Percentiles rank a stretch among this genome's conserved stretches.
These are phyloP conservation scores for Phytopythium mirpurense DNA, from an alignment of 352 stramenopile species.

Conservation along the genomic window DNA sequence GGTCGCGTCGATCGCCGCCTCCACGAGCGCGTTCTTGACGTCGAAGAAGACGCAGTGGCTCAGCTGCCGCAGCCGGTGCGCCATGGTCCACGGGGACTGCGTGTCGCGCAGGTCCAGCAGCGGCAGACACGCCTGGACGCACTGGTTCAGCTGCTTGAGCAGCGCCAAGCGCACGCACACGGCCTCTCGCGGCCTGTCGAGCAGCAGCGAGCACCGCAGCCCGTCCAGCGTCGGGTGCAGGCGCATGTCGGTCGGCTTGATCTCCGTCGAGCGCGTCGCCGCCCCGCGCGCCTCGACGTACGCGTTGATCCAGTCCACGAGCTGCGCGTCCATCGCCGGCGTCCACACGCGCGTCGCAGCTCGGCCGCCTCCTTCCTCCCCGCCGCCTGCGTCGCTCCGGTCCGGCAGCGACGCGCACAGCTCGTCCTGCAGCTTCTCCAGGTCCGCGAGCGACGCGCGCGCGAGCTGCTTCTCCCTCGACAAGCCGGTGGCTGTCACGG, in stretches of 20 bases:
- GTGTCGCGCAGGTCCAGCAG: constrained; percentile 77
- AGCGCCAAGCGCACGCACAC: constrained; percentile 76
- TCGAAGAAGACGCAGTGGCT: constrained; percentile 89
- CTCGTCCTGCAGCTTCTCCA: constrained; percentile 31
- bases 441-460: constrained; percentile 26
- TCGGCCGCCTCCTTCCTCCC: too few relatives aligned
- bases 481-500: constrained; percentile 52
- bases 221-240: constrained; percentile 67
- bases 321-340: constrained; percentile 69
- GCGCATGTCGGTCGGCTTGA: constrained; percentile 67
- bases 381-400: too few relatives aligned
- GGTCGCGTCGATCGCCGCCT: constrained; percentile 77
- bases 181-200: constrained; percentile 45
- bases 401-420: constrained; percentile 13
- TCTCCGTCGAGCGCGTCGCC: constrained; percentile 40
- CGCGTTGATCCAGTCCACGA: constrained; percentile 86
- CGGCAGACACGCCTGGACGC: constrained; percentile 56
- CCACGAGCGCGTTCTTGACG: constrained; percentile 73
- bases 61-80: constrained; percentile 57
- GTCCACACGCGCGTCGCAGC: constrained; percentile 44
- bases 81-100: constrained; percentile 65
- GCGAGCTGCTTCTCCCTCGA: constrained; percentile 60
- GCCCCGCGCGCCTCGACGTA: constrained; percentile 45
- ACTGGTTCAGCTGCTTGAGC: constrained; percentile 80
- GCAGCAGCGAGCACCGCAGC: constrained; percentile 61